Percentiles rank a stretch among this genome's conserved stretches.
phyloP scores from a whole-genome alignment of 2,329 filamentous ascomycete species.

The Rutstroemia sp. region DNA sequence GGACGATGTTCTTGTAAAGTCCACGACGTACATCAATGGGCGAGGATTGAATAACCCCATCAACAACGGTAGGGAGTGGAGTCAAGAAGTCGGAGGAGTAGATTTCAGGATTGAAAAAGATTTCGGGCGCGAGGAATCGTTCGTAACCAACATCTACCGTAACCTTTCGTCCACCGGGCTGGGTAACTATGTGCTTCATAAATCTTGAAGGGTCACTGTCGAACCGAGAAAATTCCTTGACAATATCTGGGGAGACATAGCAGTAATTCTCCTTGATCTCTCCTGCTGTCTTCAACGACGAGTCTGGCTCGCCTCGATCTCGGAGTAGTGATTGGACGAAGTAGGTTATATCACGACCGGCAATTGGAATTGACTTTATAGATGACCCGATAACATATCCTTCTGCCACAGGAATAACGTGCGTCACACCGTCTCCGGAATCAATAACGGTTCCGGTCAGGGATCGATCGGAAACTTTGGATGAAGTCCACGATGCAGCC shows the following conservation, averaged over 20 bases:
- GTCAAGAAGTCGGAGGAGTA: conserved; percentile 98
- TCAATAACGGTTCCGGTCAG: conserved; percentile 97
- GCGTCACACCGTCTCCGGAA: conserved; percentile 96
- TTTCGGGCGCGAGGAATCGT: conserved; percentile 94
- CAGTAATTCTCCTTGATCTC: conserved; percentile 99
- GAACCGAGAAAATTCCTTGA: conserved; percentile 94
- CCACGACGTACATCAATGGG: conserved; percentile 96
- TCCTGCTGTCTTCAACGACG: conserved; percentile 93
- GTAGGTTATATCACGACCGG: conserved; percentile 96
- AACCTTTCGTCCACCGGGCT: conserved; percentile 78
- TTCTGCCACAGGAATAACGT: conserved; percentile 97
- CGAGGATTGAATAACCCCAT: conserved; percentile 93
- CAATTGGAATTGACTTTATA: conserved; percentile 98
- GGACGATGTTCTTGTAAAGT: conserved; percentile 98
- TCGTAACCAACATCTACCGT: conserved; percentile 94
- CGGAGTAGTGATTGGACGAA: conserved; percentile 95
- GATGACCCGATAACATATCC: conserved; percentile 98
- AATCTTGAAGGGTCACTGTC: conserved; percentile 90
- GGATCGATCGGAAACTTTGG: conserved; percentile 93
- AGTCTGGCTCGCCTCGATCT: conserved; percentile 94
- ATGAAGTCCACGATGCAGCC: conserved; percentile 96
- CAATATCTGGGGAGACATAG: conserved; percentile 96
- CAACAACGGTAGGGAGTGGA: conserved; percentile 86
- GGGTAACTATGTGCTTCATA: conserved; percentile 78
- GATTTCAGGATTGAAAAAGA: conserved; percentile 99